Base-by-base conservation (phyloP, 371 early-diverging fungal genomes). In the Rhizomucor miehei region DNA sequence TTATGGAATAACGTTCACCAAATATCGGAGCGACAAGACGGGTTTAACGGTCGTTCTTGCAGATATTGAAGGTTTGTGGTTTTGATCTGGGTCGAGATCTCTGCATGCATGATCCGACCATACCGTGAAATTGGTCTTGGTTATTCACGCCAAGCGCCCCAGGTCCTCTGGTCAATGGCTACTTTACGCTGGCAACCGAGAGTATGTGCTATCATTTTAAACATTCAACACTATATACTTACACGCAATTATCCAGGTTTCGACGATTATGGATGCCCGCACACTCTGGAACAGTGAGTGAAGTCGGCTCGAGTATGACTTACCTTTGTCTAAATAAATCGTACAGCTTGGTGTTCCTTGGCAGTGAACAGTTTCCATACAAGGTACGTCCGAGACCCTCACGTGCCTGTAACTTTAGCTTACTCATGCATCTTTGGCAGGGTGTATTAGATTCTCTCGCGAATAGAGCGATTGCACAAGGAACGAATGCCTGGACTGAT, bases 201-300 rank as follows among this genome's bases (percentile, higher is more conserved):
- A 70, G 85, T 86, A 75, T 49, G 20, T 21, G 12, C 43, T 3
- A 21, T 46, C 6, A 21, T 5, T 46, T 46, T 46, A 13, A 17
- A 21, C 10, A 46, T 13, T 4, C 20, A 17, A 5, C 21, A 12
- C 5, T 8, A 29, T 29, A 23, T 20, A 29, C 35, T 19, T 11
- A 21, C 9, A 21, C 35, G 38, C 16, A 3, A 13, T 36, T 37
- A 25, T 34, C 5, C 67, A 82, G 84, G 81, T 20, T 77, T 80
- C 53, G 87, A 87, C 55, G 87, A 87, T 58, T 81, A 72, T 70
- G 86, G 86, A 17, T 81, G 85, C 51, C 86, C 86, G 24, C 87
- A 87, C 59, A 85, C 85, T 16, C 61, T 87, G 38, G 87, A 87
- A 54, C 87, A 87, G 86, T 81, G 81, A 51, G 81, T 60, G 3